Evolutionary conservation across 306 rosid genomes (phyloP).

Genomic region (Fagus sylvatica): DNA sequence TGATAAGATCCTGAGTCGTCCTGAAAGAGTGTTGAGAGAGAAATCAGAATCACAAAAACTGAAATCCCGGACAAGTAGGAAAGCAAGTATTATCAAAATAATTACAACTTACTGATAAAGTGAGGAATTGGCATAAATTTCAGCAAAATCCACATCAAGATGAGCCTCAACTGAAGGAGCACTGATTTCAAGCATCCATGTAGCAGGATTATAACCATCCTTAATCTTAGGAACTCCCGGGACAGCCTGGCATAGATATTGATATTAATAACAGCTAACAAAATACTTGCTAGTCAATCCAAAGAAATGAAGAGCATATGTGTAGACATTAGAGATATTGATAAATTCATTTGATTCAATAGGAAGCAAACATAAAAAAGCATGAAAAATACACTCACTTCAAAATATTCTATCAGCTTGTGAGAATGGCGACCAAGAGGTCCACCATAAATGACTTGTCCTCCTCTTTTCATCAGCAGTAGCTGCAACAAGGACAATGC

Average conservation of each 20-base stretch:
- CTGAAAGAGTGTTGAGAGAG: conserved; percentile 30
- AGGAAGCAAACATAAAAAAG: neutral
- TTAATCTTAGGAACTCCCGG: conserved; percentile 64
- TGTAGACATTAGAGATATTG: neutral
- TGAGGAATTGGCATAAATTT: conserved; percentile 51
- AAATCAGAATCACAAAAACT: neutral
- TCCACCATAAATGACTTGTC: conserved; percentile 74
- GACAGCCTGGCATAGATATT: conserved; percentile 46
- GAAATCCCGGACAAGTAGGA: neutral
- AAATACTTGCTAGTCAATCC: neutral
- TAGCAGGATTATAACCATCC: conserved; percentile 78
- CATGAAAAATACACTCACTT: conserved; percentile 34
- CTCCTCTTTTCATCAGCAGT: conserved; percentile 78
- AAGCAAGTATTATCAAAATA: neutral
- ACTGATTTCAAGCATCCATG: conserved; percentile 84
- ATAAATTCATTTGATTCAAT: neutral
- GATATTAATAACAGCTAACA: neutral
- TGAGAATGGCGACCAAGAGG: conserved; percentile 67
- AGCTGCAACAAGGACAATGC: conserved; percentile 39
- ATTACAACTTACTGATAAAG: conserved; percentile 48
- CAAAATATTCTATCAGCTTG: conserved; percentile 73
- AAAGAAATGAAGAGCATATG: neutral
- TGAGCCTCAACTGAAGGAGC: conserved; percentile 50
- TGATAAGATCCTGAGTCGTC: conserved; percentile 57
- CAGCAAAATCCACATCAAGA: conserved; percentile 60